phyloP scores from a whole-genome alignment of 2,329 filamentous ascomycete species.

The Monosporascus sp. region DNA sequence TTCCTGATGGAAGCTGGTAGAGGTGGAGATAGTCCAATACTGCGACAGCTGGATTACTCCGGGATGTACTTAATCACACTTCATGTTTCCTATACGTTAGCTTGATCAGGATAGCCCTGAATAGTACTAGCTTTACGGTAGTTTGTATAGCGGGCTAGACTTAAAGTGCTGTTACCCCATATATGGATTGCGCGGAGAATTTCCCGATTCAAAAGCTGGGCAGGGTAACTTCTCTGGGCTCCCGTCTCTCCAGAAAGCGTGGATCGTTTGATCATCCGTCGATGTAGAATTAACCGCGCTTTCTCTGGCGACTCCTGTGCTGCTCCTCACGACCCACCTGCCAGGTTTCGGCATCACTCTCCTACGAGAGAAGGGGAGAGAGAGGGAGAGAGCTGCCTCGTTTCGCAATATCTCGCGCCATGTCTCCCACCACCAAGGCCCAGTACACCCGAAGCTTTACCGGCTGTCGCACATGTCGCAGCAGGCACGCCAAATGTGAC shows the following conservation, averaged over 20 bases:
- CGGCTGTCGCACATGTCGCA: conserved; percentile 29
- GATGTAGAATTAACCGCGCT: too few relatives aligned
- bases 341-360: background rate
- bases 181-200: background rate
- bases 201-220: background rate
- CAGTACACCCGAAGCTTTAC: conserved; percentile 23
- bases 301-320: too few relatives aligned
- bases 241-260: too few relatives aligned
- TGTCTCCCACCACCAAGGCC: background rate
- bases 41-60: background rate
- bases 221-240: background rate
- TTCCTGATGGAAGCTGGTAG: background rate
- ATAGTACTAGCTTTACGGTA: background rate
- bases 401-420: background rate
- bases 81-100: too few relatives aligned
- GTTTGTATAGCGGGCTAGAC: background rate
- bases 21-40: background rate
- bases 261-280: too few relatives aligned
- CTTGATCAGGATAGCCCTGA: background rate
- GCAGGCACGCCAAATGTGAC: conserved; percentile 41
- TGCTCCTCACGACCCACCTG: background rate
- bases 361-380: background rate
- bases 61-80: too few relatives aligned
- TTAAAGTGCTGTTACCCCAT: background rate
- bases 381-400: background rate